These are phyloP conservation scores for Platanthera zijinensis DNA, from an alignment of 106 monocot species.

Conservation along the genomic window DNA sequence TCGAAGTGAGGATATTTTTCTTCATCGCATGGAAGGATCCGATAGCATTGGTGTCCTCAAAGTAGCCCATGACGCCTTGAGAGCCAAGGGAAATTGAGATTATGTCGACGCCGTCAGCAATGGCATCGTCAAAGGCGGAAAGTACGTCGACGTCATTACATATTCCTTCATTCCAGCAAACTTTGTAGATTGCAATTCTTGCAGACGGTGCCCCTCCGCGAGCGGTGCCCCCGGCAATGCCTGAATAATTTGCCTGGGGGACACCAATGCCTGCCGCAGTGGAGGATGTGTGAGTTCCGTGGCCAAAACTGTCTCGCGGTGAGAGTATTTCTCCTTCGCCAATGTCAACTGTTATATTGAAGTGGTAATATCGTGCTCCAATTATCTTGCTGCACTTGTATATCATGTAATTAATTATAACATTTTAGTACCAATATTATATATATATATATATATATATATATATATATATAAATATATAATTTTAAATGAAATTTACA, in stretches of 20 bases:
- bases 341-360: not conserved
- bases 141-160: conserved; percentile 12
- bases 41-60: not conserved
- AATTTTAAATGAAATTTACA: no score
- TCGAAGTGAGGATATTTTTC: not conserved
- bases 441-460: no score
- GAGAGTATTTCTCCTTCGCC: not conserved
- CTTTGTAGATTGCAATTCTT: conserved; percentile 18
- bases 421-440: not conserved
- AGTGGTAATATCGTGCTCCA: conserved; percentile 20
- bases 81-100: conserved; percentile 19
- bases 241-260: not conserved
- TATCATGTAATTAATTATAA: not conserved
- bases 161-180: conserved; percentile 2
- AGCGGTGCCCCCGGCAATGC: conserved; percentile 14
- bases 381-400: not conserved
- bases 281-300: conserved; percentile 35
- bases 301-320: conserved; percentile 24
- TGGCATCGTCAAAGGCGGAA: conserved; percentile 20
- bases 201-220: conserved; percentile 7
- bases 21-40: not conserved
- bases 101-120: conserved; percentile 29
- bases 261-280: conserved; percentile 18
- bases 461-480: no score
- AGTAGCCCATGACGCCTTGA: not conserved